Evolutionary conservation across 2,329 filamentous ascomycete genomes (phyloP).

Genomic region (Corinectria fuckeliana): DNA sequence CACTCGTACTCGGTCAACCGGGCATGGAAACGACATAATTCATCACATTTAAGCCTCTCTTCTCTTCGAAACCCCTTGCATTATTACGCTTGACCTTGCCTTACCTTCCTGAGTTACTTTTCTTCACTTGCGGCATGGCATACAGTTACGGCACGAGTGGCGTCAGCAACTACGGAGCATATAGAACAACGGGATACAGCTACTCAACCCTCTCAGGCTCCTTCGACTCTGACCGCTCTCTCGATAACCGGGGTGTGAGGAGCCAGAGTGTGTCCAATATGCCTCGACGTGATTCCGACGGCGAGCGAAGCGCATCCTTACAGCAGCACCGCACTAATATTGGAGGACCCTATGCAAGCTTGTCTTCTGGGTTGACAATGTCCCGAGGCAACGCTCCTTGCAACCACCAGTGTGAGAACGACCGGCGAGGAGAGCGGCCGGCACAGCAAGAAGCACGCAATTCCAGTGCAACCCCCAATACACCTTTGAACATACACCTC

Average conservation of each 20-base stretch:
- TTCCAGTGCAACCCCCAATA: not conserved
- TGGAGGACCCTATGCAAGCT: not conserved
- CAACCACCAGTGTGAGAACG: not conserved
- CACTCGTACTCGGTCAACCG: not conserved
- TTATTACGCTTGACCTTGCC: not conserved
- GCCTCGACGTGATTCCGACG: not conserved
- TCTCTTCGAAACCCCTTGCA: not conserved
- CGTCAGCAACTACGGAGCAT: not conserved
- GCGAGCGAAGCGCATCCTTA: not conserved
- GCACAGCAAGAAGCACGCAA: not conserved
- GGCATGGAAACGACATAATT: not conserved
- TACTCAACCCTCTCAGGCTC: constrained; percentile 1
- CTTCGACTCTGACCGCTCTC: not conserved
- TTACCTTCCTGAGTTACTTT: not conserved
- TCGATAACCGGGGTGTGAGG: not conserved
- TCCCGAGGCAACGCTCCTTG: not conserved
- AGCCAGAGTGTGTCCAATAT: not conserved
- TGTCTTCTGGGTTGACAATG: constrained; percentile 8
- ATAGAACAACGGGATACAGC: not conserved
- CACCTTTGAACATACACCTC: not conserved
- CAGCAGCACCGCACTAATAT: not conserved
- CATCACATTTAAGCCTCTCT: not conserved
- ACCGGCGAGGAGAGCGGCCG: not conserved
- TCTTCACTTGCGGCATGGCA: not conserved
- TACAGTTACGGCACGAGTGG: not conserved